Evolutionary conservation across 805 yeast genomes (phyloP).

Genomic region (Yarrowia sp.): DNA sequence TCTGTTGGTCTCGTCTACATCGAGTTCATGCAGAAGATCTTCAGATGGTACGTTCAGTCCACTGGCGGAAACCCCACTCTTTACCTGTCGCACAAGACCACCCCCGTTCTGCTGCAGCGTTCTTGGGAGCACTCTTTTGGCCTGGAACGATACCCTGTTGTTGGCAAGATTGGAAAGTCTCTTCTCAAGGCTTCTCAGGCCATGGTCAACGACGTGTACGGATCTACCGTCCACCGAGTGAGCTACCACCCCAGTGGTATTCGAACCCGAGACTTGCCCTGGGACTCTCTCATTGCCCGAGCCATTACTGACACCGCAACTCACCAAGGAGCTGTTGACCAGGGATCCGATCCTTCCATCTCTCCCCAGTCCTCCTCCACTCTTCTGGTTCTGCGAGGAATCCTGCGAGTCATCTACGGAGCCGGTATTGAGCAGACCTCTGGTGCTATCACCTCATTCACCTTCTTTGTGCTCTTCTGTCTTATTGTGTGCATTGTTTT

Average conservation of each 20-base stretch:
- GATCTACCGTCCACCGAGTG: constrained; percentile 4
- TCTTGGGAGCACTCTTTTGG: neutral
- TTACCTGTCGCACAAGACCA: constrained; percentile 54
- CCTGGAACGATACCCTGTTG: neutral
- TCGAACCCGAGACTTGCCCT: constrained; percentile 12
- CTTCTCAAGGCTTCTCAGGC: constrained; percentile 7
- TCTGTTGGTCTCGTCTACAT: constrained; percentile 85
- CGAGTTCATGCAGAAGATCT: constrained; percentile 76
- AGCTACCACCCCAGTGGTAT: constrained; percentile 9
- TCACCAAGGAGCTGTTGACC: constrained; percentile 7
- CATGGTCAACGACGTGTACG: constrained; percentile 8
- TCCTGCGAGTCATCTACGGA: constrained; percentile 73
- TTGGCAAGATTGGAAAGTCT: neutral
- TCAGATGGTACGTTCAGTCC: constrained; percentile 90
- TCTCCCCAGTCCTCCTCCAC: constrained; percentile 34
- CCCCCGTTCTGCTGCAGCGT: constrained; percentile 68
- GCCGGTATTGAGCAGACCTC: constrained; percentile 79
- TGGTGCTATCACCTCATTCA: constrained; percentile 80
- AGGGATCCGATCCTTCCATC: constrained; percentile 25
- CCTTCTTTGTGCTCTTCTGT: constrained; percentile 76
- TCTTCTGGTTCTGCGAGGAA: constrained; percentile 77
- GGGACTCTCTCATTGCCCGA: constrained; percentile 18
- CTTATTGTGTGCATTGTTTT: constrained; percentile 64
- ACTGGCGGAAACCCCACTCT: constrained; percentile 85
- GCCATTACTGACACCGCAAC: neutral